Evolutionary conservation across 2,329 filamentous ascomycete species (phyloP).

Genomic region (Ramularia collo-cygni): DNA sequence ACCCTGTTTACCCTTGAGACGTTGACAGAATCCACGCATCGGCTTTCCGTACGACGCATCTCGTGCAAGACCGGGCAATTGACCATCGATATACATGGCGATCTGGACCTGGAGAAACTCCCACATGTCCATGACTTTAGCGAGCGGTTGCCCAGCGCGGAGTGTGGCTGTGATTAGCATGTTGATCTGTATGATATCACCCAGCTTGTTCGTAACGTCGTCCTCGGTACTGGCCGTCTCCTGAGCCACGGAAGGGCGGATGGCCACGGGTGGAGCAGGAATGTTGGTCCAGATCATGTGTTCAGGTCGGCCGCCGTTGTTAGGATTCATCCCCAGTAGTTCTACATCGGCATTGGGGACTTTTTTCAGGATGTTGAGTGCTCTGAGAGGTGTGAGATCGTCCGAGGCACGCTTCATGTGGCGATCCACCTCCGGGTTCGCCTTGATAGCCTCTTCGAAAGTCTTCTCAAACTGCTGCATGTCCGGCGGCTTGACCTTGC

Average conservation of each 20-base stretch:
- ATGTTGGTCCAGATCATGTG: constrained; percentile 98
- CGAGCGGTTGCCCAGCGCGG: constrained; percentile 73
- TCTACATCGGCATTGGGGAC: constrained; percentile 83
- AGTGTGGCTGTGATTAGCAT: constrained; percentile 77
- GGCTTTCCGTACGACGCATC: constrained; percentile 81
- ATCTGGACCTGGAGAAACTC: constrained; percentile 93
- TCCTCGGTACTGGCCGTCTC: constrained; percentile 93
- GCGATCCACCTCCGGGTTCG: constrained; percentile 78
- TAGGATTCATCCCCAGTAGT: constrained; percentile 76
- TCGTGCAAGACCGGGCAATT: constrained; percentile 77
- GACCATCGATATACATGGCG: constrained; percentile 96
- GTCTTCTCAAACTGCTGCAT: constrained; percentile 82
- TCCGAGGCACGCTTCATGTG: constrained; percentile 89
- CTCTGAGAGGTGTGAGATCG: constrained; percentile 81
- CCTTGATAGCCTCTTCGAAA: constrained; percentile 70
- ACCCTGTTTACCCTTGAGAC: constrained; percentile 93
- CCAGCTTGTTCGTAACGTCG: constrained; percentile 92
- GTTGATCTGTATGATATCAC: constrained; percentile 90
- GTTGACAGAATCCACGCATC: constrained; percentile 88
- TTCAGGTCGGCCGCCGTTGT: constrained; percentile 75
- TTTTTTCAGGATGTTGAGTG: constrained; percentile 85
- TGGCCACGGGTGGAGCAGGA: constrained; percentile 87
- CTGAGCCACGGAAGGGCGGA: constrained; percentile 87
- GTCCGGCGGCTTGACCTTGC: constrained; percentile 73
- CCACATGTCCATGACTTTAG: constrained; percentile 96